Base-by-base conservation (phyloP, 2,329 filamentous ascomycete genomes). In the Cephalotrichum gorgonifer region DNA sequence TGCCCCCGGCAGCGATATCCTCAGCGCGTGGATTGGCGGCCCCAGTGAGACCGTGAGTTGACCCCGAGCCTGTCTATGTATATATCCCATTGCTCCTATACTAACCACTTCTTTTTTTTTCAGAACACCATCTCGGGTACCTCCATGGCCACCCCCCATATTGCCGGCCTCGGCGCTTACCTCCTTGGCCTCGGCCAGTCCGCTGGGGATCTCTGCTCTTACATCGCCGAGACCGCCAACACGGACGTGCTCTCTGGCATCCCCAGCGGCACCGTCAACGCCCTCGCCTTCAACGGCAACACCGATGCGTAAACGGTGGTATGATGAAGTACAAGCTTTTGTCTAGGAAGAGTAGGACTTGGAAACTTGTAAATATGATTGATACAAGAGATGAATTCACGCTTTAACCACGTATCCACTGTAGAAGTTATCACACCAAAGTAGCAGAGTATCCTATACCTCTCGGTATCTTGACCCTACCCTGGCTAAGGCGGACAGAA, bases 71-170 rank as follows among this genome's bases (percentile, higher is more conserved):
- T 30, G 17, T 17, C 15, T 7, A n/a, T 35, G 9, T 8, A 8
- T 8, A 14, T 27, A 44, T 27, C n/a, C 9, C 17, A 9, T 20
- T n/a, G 9, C 27, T 15, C 15, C 7, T 22, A 15, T 44, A 25
- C 27, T 44, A 44, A 44, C n/a, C n/a, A 17, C 8, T 9, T 1
- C 42, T 41, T 3, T 20, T n/a, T 3, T 20, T n/a, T 38, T 38
- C 33, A 54, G 52, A 64, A 64, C 44, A 68, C 58, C 27, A 69
- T 79, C 56, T 74, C 69, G 14, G 81, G 80, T 28, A 84, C 81
- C 6, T 79, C 73, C 33, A 83, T 83, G 79, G 76, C 79, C 2
- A 65, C 71, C 3, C 79, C 80, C 1, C 79, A 83, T 57, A 68
- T 84, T 48, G 68, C 76, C 26, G 81, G 81, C 11, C 60, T 84